A percentile compares a stretch with the other conserved stretches of the same genome.
These are phyloP conservation scores for Entrophospora sp. DNA, from an alignment of 192 early-diverging fungal species.

Conservation along the genomic window DNA sequence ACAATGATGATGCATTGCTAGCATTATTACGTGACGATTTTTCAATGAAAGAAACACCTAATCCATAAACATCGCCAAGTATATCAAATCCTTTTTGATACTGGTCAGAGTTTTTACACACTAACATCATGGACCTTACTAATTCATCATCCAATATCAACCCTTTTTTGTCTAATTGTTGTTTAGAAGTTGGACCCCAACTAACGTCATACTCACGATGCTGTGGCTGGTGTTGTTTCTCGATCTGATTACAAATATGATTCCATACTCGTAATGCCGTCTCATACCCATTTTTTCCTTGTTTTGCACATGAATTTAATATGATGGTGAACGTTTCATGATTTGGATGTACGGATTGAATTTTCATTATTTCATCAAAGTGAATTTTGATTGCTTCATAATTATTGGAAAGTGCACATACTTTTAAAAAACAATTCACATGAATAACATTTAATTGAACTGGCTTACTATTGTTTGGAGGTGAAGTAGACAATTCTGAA, in stretches of 20 bases:
- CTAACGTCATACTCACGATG: too few relatives aligned
- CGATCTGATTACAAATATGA: too few relatives aligned
- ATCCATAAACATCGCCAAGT: neutral
- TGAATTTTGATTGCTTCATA: constrained; percentile 17
- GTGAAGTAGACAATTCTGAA: too few relatives aligned
- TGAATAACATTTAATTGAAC: constrained; percentile 7
- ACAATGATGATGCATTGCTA: too few relatives aligned
- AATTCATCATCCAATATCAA: neutral
- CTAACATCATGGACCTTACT: constrained; percentile 1
- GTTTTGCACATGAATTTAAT: constrained; percentile 25
- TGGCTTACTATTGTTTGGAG: neutral
- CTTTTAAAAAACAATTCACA: constrained; percentile 30
- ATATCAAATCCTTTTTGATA: constrained; percentile 8
- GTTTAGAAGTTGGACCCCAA: neutral
- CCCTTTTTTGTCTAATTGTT: too few relatives aligned
- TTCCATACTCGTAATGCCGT: constrained; percentile 28
- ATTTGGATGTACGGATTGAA: constrained; percentile 16
- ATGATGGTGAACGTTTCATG: constrained; percentile 27
- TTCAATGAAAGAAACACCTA: neutral
- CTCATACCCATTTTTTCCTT: constrained; percentile 23
- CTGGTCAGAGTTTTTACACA: neutral
- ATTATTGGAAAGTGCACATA: constrained; percentile 24
- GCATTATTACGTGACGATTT: neutral
- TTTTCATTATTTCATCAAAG: constrained; percentile 20
- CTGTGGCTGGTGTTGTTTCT: too few relatives aligned